Evolutionary conservation across 257 asterid genomes (phyloP), one percentile per base, ranked within the genome.

Genomic region (Linderniella brevidens): DNA sequence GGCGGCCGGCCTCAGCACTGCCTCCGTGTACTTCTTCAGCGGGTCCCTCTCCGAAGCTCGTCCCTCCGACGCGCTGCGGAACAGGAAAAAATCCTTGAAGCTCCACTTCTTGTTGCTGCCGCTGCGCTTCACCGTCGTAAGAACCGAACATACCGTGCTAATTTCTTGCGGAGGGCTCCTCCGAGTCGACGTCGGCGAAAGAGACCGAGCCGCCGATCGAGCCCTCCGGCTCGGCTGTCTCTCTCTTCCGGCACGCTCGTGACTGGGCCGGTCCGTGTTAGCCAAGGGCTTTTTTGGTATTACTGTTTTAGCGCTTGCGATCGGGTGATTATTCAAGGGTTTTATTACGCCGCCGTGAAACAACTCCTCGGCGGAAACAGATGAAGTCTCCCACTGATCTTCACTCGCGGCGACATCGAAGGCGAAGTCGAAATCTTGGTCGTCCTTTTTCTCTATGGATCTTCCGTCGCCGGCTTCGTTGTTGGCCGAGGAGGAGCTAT

Each of bases 261-360:
- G n/a, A n/a, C n/a, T n/a, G n/a, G n/a, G n/a, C n/a, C n/a, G n/a
- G n/a, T 25, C 32, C 6, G 32, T 25, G 6, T 25, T 25, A 25
- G 32, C 32, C 32, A 25, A 25, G 6, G 32, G 32, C 3, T 25
- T 25, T 25, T 6, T 25, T n/a, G n/a, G n/a, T n/a, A n/a, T n/a
- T 25, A 25, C 32, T 2, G 32, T 2, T 6, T 25, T 25, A 25
- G 32, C 32, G 32, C 3, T 25, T 3, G 3, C 3, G 32, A 25
- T 25, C 4, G 32, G 32, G 76, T 0, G 69, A 77, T 48, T 61
- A 25, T 25, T 66, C 37, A 73, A 37, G n/a, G 86, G 62, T 56
- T 72, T 78, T 2, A 81, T 81, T 13, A 85, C 72, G 4, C 93
- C 96, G 16, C 80, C 81, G 37, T 71, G 79, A 15, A 85, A 85